Conservation (phyloP, 1,139 yeast genomes). For the Spencermartinsiella ligniputridi region DNA sequence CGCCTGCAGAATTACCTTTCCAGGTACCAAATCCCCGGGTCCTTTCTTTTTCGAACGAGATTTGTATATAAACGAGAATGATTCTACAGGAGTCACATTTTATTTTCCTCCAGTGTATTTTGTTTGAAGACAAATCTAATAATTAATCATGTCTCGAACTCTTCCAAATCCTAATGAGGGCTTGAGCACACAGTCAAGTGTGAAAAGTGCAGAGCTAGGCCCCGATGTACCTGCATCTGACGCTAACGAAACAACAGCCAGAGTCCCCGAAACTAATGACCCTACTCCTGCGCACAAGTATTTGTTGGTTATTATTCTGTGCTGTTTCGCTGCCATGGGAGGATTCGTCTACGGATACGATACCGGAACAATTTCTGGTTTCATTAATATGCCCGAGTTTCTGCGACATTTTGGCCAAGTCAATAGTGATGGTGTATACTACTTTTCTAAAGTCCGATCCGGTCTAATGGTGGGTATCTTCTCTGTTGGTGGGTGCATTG, state of each 20-base stretch:
- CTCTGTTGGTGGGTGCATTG: conserved; percentile 51
- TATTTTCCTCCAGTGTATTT: no score
- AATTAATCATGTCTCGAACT: not conserved
- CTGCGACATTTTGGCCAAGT: conserved; percentile 44
- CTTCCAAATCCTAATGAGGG: not conserved
- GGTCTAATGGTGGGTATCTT: conserved; percentile 51
- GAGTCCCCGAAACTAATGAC: not conserved
- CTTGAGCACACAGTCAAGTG: not conserved
- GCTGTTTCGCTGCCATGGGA: conserved; percentile 14
- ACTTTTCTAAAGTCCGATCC: conserved; percentile 40
- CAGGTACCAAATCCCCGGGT: not conserved
- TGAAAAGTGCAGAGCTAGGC: not conserved
- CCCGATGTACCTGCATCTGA: not conserved
- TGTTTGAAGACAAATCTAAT: no score
- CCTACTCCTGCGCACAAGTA: conserved; percentile 4
- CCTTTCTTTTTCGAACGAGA: not conserved
- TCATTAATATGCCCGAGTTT: conserved; percentile 65
- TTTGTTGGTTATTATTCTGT: conserved; percentile 9
- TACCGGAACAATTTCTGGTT: conserved; percentile 28
- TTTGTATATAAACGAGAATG: not conserved
- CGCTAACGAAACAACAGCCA: not conserved
- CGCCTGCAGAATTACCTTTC: not conserved
- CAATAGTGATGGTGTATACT: conserved; percentile 18
- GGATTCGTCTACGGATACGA: conserved; percentile 17
- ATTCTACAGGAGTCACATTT: no score